A percentile compares a stretch with the other conserved stretches of the same genome.
Evolutionary conservation across 306 rosid genomes (phyloP).

Genomic region (Cajanus cajan): DNA sequence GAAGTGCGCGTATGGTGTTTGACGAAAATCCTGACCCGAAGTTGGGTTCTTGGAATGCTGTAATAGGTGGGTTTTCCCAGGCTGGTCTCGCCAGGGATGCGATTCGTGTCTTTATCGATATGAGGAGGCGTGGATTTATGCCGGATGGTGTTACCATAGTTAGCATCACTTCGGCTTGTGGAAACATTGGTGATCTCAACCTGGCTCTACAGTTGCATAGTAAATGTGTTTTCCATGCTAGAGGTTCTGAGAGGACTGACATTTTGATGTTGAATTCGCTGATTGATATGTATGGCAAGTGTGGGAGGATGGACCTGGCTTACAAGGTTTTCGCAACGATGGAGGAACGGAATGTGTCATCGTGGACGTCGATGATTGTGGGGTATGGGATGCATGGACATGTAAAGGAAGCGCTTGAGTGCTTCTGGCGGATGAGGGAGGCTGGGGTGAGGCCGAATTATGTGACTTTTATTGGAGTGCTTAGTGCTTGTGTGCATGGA

Average conservation of each 20-base stretch:
- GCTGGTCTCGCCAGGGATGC: conserved; percentile 60
- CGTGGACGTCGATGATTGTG: conserved; percentile 87
- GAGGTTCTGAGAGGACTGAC: conserved; percentile 30
- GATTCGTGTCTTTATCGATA: conserved; percentile 38
- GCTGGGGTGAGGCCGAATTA: conserved; percentile 63
- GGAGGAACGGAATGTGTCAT: conserved; percentile 54
- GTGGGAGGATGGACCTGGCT: conserved; percentile 78
- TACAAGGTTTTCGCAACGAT: conserved; percentile 52
- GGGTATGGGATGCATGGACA: conserved; percentile 80
- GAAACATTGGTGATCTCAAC: conserved; percentile 57
- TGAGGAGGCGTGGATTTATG: conserved; percentile 51
- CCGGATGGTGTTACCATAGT: conserved; percentile 71
- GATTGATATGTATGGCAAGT: conserved; percentile 83
- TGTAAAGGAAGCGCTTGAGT: conserved; percentile 63
- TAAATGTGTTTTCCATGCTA: conserved; percentile 56
- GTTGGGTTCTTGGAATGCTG: conserved; percentile 80
- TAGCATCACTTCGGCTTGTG: conserved; percentile 65
- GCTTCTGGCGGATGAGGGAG: conserved; percentile 58
- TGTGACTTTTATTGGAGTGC: conserved; percentile 70
- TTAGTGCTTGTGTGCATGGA: conserved; percentile 79
- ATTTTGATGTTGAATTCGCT: conserved; percentile 61
- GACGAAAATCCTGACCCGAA: conserved; percentile 62
- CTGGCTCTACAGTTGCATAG: conserved; percentile 59
- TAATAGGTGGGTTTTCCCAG: conserved; percentile 64
- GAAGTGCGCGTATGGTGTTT: conserved; percentile 56